Evolutionary conservation across 345 rosid species (phyloP).

Genomic region (Trapa incisa): DNA sequence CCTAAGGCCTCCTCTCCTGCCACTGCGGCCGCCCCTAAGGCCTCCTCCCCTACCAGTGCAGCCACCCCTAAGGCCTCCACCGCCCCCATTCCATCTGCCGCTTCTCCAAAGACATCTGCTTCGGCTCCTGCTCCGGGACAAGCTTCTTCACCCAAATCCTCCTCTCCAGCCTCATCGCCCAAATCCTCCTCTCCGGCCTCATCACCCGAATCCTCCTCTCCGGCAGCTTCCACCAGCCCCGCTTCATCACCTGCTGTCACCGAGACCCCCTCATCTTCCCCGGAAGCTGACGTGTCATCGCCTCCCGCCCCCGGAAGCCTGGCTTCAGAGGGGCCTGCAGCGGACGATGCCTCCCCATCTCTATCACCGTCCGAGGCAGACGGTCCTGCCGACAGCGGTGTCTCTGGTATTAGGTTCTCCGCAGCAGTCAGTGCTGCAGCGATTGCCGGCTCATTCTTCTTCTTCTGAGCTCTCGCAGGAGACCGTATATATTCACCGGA

Average conservation of each 20-base stretch:
- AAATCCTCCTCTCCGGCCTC: neutral
- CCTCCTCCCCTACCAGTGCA: neutral
- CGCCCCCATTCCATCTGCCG: constrained; percentile 1
- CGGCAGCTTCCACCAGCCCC: neutral
- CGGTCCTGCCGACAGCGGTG: neutral
- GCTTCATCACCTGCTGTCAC: no score
- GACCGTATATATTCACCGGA: neutral
- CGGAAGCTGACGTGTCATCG: neutral
- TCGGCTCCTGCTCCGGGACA: neutral
- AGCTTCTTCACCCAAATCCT: constrained; percentile 9
- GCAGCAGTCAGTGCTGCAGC: constrained; percentile 3
- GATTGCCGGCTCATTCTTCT: constrained; percentile 8
- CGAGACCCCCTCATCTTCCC: neutral
- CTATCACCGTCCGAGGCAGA: neutral
- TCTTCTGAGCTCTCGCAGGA: neutral
- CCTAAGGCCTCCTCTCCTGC: constrained; percentile 5
- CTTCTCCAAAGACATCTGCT: neutral
- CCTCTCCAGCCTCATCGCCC: neutral
- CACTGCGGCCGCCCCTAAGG: neutral
- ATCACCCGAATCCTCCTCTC: neutral
- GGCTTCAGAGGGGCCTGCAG: constrained; percentile 7
- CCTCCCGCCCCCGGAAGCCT: constrained; percentile 11
- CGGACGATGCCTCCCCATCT: neutral
- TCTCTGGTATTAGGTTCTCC: constrained; percentile 5
- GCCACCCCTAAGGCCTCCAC: constrained; percentile 3